Conservation (phyloP, 2,329 filamentous ascomycete genomes). For the Fusarium graminum region DNA sequence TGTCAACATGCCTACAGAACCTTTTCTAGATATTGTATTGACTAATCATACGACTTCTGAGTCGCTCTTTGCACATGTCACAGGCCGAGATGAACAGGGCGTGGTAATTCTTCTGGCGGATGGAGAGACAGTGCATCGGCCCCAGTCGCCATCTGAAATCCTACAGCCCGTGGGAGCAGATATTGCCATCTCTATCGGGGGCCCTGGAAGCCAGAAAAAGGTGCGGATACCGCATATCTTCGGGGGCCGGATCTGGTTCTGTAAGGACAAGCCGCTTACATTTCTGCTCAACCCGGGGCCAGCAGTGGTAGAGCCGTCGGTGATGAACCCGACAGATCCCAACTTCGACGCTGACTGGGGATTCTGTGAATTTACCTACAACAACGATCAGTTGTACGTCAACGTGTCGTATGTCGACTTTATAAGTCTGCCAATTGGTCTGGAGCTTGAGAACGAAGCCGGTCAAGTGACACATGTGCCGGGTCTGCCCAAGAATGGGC, state of each 20-base stretch:
- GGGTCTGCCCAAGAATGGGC: slow-evolving; percentile 63
- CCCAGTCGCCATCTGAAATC: slow-evolving; percentile 66
- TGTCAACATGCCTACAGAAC: slow-evolving; percentile 34
- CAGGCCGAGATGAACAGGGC: slow-evolving; percentile 69
- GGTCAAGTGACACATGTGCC: slow-evolving; percentile 61
- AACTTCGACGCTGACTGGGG: slow-evolving; percentile 74
- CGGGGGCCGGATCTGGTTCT: slow-evolving; percentile 80
- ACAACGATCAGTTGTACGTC: slow-evolving; percentile 70
- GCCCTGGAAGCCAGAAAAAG: slow-evolving; percentile 68
- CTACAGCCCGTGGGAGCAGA: slow-evolving; percentile 67
- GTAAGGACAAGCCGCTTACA: slow-evolving; percentile 68
- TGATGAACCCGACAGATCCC: slow-evolving; percentile 73
- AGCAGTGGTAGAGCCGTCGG: slow-evolving; percentile 79
- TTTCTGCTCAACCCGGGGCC: slow-evolving; percentile 80
- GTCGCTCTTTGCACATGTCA: slow-evolving; percentile 75
- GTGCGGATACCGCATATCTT: slow-evolving; percentile 77
- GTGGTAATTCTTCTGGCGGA: slow-evolving; percentile 75
- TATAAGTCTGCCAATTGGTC: slow-evolving; percentile 72
- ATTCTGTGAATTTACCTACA: slow-evolving; percentile 79
- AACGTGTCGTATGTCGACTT: slow-evolving; percentile 85
- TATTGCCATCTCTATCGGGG: slow-evolving; percentile 73
- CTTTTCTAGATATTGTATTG: slow-evolving; percentile 69
- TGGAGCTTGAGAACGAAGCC: slow-evolving; percentile 63
- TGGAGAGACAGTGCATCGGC: slow-evolving; percentile 74
- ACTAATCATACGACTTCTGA: slow-evolving; percentile 74